These are phyloP conservation scores for Fonsecaea monophora DNA, from an alignment of 2,329 filamentous ascomycete genomes.

Conservation along the genomic window DNA sequence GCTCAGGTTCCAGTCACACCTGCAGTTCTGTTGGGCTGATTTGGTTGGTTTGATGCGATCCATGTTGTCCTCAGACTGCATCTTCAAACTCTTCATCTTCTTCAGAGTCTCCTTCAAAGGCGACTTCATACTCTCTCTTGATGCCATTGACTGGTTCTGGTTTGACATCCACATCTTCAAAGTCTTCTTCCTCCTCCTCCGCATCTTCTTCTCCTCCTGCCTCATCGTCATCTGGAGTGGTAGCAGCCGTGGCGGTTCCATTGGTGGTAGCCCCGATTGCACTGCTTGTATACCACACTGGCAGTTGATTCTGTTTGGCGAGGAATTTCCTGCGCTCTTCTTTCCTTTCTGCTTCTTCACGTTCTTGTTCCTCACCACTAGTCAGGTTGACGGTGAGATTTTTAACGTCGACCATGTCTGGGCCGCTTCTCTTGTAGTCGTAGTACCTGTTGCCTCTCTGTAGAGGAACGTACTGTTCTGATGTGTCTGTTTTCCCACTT, in stretches of 20 bases:
- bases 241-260: slow-evolving; percentile 15
- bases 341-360: slow-evolving; percentile 56
- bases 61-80: slow-evolving; percentile 26
- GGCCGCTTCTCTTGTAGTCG: slow-evolving; percentile 44
- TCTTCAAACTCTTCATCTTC: slow-evolving; percentile 42
- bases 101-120: slow-evolving; percentile 36
- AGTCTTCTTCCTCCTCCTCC: slow-evolving; percentile 38
- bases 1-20: not conserved
- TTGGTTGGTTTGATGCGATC: not conserved
- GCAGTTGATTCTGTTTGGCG: slow-evolving; percentile 60
- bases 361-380: slow-evolving; percentile 50
- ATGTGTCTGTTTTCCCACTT: slow-evolving; percentile 46
- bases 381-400: slow-evolving; percentile 59
- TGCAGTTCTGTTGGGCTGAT: not conserved
- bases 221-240: slow-evolving; percentile 33
- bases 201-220: slow-evolving; percentile 38
- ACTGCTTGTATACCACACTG: slow-evolving; percentile 57
- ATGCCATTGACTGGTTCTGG: slow-evolving; percentile 29
- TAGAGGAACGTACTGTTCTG: slow-evolving; percentile 52
- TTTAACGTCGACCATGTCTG: slow-evolving; percentile 52
- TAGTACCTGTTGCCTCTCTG: slow-evolving; percentile 43
- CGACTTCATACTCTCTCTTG: slow-evolving; percentile 33
- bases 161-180: slow-evolving; percentile 36
- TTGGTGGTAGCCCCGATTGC: slow-evolving; percentile 30
- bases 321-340: slow-evolving; percentile 56